Conservation (phyloP, 169 alveolate species). For the Plasmodium coatneyi region DNA sequence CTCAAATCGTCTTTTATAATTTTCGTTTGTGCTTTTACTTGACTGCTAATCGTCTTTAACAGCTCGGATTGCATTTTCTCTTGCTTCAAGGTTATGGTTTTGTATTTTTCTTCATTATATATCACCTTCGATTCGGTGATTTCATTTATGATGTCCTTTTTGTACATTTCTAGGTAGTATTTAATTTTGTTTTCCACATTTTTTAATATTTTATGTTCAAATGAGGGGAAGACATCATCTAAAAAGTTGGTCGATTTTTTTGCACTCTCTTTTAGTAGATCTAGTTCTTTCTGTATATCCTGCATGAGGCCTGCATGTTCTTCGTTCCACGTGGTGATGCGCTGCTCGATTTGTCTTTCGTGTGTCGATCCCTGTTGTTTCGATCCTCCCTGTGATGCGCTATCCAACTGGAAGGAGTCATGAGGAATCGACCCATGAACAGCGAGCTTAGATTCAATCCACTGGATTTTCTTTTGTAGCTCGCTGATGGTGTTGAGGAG, state of each 20-base stretch:
- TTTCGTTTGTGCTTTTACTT: constrained; percentile 57
- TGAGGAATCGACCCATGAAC: not conserved
- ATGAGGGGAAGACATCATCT: constrained; percentile 33
- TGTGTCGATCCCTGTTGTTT: not conserved
- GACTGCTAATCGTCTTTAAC: constrained; percentile 39
- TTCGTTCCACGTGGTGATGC: not conserved
- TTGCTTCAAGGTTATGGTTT: constrained; percentile 23
- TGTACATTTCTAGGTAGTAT: constrained; percentile 67
- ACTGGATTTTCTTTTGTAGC: constrained; percentile 26
- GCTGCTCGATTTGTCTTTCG: not conserved
- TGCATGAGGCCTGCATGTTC: not conserved
- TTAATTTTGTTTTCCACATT: constrained; percentile 56
- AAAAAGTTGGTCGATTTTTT: constrained; percentile 15
- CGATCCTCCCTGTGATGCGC: not conserved
- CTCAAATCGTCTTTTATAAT: constrained; percentile 52
- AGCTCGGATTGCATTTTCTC: constrained; percentile 43
- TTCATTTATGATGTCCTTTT: constrained; percentile 69
- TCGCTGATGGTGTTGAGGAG: constrained; percentile 29
- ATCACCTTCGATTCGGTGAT: constrained; percentile 62
- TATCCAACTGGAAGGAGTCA: not conserved
- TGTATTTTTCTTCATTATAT: constrained; percentile 66
- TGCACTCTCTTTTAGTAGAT: constrained; percentile 21
- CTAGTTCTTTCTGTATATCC: constrained; percentile 30
- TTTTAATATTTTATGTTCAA: constrained; percentile 41
- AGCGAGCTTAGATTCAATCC: not conserved